A percentile compares a stretch with the other conserved stretches of the same genome.
Conservation (phyloP, 2,329 filamentous ascomycete genomes). For the Talaromyces sp. region DNA sequence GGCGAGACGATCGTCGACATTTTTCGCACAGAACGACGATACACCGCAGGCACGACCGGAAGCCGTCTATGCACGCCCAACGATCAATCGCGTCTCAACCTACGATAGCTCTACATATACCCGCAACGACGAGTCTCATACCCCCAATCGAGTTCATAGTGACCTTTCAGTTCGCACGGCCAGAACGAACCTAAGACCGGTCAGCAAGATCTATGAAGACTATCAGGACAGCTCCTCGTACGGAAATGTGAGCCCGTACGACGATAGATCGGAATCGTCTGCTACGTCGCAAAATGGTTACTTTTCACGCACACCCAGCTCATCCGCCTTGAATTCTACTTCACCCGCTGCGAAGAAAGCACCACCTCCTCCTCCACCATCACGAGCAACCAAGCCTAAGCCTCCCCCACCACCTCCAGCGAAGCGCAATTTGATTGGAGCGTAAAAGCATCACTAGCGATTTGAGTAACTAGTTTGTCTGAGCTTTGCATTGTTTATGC, state of each 20-base stretch:
- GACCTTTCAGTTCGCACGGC: conserved; percentile 49
- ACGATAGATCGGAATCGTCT: conserved; percentile 53
- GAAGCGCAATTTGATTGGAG: conserved; percentile 50
- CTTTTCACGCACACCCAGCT: conserved; percentile 52
- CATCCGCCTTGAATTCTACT: conserved; percentile 37
- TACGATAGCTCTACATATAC: conserved; percentile 57
- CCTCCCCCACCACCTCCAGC: conserved; percentile 57
- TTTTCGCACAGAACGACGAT: conserved; percentile 35
- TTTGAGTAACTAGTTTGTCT: background rate
- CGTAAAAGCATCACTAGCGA: conserved; percentile 21
- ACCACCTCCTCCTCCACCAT: conserved; percentile 61
- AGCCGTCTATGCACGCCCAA: conserved; percentile 45
- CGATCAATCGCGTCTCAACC: conserved; percentile 51
- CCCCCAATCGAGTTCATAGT: conserved; percentile 52
- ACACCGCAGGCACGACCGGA: conserved; percentile 44
- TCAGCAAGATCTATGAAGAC: conserved; percentile 41
- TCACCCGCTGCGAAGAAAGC: conserved; percentile 43
- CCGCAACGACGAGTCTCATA: conserved; percentile 52
- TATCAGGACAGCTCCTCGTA: conserved; percentile 51
- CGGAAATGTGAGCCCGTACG: conserved; percentile 43
- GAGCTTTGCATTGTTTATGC: background rate
- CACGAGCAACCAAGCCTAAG: conserved; percentile 62
- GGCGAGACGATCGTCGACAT: conserved; percentile 40
- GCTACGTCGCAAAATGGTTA: conserved; percentile 52
- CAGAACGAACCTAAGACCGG: conserved; percentile 46